Base-by-base conservation (phyloP, 805 yeast genomes). In the Hemisphaericaspora nanyangensis region DNA sequence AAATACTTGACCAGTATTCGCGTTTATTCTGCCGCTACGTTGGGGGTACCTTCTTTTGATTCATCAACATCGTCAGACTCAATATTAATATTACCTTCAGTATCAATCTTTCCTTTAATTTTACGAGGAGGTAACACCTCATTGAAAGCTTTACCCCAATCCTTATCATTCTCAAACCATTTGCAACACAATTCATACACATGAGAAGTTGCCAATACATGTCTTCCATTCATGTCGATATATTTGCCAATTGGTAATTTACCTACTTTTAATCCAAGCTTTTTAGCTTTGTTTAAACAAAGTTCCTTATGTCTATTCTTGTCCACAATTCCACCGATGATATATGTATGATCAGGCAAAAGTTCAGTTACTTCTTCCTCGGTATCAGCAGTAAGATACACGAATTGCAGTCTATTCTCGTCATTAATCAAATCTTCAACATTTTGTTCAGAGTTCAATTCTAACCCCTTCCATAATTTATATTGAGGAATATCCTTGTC, bases 311-410 rank as follows among this genome's bases (percentile, higher is more conserved):
- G 82, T 50, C 98, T 76, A 43, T 95, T 95, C 59, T 91, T 91
- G 59, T 91, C 99, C 3, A 91, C 98, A 40, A 91, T 91, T 0
- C 98, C 99, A 7, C 99, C 99, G 35, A 91, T 80, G 31, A 91
- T 78, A 50, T 91, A 91, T 0, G 95, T 85, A 56, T 72, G 68
- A 3, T 82, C 85, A 5, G 79, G 77, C 44, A 82, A 79, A 38
- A 91, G 65, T 18, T 68, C 76, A 8, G 74, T 77, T 26, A 93
- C 52, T 17, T 70, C 77, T 6, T 82, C 84, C 7, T 81, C 85
- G 0, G 96, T 82, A 52, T 91, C 99, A 0, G 97, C 95, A 0
- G 95, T 82, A 27, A 91, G 63, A 52, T 93, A 91, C 0, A 87
- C 73, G 29, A 65, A 68, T 27, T 74, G 73, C 2, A 64, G 49